These are phyloP conservation scores for Zostera marina DNA, from an alignment of 116 monocot genomes.

Conservation along the genomic window DNA sequence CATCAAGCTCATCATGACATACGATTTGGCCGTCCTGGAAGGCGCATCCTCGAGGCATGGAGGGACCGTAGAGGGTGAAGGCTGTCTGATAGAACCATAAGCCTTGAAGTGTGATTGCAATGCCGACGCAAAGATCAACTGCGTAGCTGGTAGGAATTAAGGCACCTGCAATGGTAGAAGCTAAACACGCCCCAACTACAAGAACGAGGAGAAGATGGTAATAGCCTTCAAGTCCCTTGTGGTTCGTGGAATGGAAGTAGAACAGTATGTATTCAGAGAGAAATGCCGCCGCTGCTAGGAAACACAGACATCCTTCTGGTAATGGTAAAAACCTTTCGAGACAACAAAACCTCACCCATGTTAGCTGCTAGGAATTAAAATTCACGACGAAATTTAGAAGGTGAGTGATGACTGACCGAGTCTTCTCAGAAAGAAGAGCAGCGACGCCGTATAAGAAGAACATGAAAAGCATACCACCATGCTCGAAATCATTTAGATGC, in stretches of 20 bases:
- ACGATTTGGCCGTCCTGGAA: slow-evolving; percentile 27
- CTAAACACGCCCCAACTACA: slow-evolving; percentile 55
- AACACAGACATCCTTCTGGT: slow-evolving; percentile 55
- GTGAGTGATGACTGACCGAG: slow-evolving; percentile 39
- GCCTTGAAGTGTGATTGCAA: slow-evolving; percentile 70
- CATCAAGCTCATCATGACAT: slow-evolving; percentile 26
- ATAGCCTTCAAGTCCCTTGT: slow-evolving; percentile 85
- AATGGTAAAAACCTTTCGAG: slow-evolving; percentile 30
- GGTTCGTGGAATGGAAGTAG: slow-evolving; percentile 88
- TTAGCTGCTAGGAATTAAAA: not conserved
- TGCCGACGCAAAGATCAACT: slow-evolving; percentile 37
- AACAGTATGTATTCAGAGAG: slow-evolving; percentile 69
- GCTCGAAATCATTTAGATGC: slow-evolving; percentile 97
- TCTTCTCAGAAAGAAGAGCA: slow-evolving; percentile 59
- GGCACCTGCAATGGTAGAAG: slow-evolving; percentile 35
- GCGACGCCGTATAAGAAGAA: slow-evolving; percentile 75
- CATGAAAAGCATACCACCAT: slow-evolving; percentile 95
- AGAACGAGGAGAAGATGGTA: slow-evolving; percentile 85
- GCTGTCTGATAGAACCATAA: slow-evolving; percentile 99
- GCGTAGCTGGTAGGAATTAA: slow-evolving; percentile 46
- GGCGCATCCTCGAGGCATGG: slow-evolving; percentile 76
- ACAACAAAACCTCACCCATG: not conserved
- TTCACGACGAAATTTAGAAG: too few relatives aligned
- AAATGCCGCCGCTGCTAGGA: slow-evolving; percentile 68
- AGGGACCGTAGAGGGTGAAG: slow-evolving; percentile 85